Evolutionary conservation across 345 rosid genomes (phyloP).

Genomic region (Mangifera indica): DNA sequence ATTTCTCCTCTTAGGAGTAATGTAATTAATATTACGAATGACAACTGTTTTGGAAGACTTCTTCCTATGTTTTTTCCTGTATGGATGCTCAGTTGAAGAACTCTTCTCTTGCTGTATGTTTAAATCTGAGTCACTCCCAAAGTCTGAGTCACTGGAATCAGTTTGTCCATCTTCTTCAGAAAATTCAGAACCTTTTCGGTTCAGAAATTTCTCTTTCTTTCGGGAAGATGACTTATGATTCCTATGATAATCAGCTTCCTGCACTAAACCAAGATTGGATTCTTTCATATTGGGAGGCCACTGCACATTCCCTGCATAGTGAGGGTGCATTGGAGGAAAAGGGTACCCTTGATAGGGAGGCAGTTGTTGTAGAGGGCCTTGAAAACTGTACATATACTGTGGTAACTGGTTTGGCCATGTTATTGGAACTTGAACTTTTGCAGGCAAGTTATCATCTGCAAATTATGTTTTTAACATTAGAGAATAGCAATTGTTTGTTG

Average conservation of each 20-base stretch:
- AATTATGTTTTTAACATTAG: constrained; percentile 16
- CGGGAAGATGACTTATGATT: constrained; percentile 24
- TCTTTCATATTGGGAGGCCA: constrained; percentile 39
- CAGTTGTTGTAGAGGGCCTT: constrained; percentile 41
- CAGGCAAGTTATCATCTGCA: constrained; percentile 49
- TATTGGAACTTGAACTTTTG: constrained; percentile 51
- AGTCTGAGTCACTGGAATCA: constrained; percentile 52
- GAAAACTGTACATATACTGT: constrained; percentile 55
- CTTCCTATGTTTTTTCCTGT: constrained; percentile 51
- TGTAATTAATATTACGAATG: constrained; percentile 84
- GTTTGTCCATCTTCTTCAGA: constrained; percentile 46
- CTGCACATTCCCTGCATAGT: constrained; percentile 47
- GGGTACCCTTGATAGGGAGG: constrained; percentile 76
- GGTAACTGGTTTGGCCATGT: constrained; percentile 75
- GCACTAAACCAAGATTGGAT: neutral
- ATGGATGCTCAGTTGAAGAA: constrained; percentile 36
- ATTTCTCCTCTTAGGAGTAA: constrained; percentile 70
- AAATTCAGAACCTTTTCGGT: constrained; percentile 40
- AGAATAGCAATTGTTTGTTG: neutral
- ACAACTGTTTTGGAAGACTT: constrained; percentile 68
- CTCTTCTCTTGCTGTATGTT: constrained; percentile 36
- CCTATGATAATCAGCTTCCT: constrained; percentile 13
- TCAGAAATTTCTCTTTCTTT: constrained; percentile 37
- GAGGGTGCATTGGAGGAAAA: constrained; percentile 60
- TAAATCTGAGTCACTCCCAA: constrained; percentile 53